Base-by-base conservation (phyloP, 805 yeast species). In the Komagataella mondaviorum region DNA sequence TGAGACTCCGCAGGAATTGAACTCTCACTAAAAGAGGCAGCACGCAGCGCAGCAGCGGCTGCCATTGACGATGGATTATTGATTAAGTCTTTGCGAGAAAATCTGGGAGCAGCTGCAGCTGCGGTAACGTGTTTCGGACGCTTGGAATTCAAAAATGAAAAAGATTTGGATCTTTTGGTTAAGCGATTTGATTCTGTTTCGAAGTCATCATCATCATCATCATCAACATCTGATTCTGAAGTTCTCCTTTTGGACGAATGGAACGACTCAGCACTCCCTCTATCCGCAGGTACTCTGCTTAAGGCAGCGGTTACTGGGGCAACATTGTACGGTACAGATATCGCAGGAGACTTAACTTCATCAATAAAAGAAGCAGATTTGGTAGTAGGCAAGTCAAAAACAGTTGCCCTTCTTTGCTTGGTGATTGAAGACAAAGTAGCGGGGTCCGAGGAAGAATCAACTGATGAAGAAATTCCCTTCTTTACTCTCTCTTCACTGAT, bases 71-170 rank as follows among this genome's bases (percentile, higher is more conserved):
- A 73, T 8, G 85, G 81, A 44, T 80, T 70, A 54, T 76, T 80
- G 6, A 79, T 71, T 51, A 76, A 66, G 4, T 81, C 75, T 39
- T 77, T 71, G 55, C 79, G 77, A n/a, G 88, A 83, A 8, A 84
- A 77, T 59, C 91, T 72, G 52, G 93, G 93, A 39, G 91, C 87
- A 23, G 88, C 88, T 10, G 89, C 89, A 20, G 91, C 91, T 17
- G 88, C 88, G 12, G 91, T 84, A 47, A 83, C 62, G 53, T 70
- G 71, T 24, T 65, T 68, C 48, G 73, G 66, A 62, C 75, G 77
- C 63, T 81, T 80, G 54, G 71, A 67, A 48, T 75, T 70, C 51
- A 80, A 65, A 57, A 76, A 79, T 44, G 83, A 77, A 79, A 78
- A 72, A 14, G 86, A 81, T 61, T 81, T 81, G 12, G 87, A 80